A percentile compares a stretch with the other conserved stretches of the same genome.
These are phyloP conservation scores for Xylaria scruposa DNA, from an alignment of 495 filamentous ascomycete species.

Conservation along the genomic window DNA sequence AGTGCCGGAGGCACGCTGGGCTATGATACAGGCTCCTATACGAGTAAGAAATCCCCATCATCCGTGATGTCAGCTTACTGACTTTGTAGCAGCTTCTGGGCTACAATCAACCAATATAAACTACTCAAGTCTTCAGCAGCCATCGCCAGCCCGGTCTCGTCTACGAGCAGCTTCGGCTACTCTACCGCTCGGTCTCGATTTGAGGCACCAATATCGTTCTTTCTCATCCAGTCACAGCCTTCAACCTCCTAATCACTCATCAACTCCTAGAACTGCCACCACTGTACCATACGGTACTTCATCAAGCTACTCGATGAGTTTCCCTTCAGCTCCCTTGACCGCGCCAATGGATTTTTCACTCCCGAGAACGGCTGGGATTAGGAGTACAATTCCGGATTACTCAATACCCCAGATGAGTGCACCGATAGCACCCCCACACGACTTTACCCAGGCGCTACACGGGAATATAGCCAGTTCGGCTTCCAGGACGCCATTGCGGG, in stretches of 20 bases:
- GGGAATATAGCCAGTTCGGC: conserved; percentile 48
- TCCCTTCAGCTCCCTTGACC: conserved; percentile 59
- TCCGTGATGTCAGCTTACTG: conserved; percentile 26
- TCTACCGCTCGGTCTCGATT: conserved; percentile 53
- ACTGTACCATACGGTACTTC: conserved; percentile 51
- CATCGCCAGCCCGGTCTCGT: conserved; percentile 51
- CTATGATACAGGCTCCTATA: conserved; percentile 60
- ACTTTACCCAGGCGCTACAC: conserved; percentile 59
- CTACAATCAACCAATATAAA: conserved; percentile 55
- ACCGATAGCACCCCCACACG: conserved; percentile 59
- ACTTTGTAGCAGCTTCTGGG: conserved; percentile 46
- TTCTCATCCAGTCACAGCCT: conserved; percentile 48
- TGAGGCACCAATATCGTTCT: conserved; percentile 57
- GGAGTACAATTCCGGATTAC: conserved; percentile 54
- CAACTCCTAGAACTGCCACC: conserved; percentile 46
- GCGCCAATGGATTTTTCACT: conserved; percentile 61
- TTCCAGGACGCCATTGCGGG: conserved; percentile 54
- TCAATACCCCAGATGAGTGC: conserved; percentile 63
- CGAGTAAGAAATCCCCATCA: conserved; percentile 48
- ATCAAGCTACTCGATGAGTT: conserved; percentile 56
- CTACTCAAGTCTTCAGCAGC: conserved; percentile 53
- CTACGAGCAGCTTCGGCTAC: conserved; percentile 55
- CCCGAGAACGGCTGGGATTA: conserved; percentile 52
- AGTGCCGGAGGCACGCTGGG: conserved; percentile 47
- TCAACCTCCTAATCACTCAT: conserved; percentile 49